Base-by-base conservation (phyloP, 495 filamentous ascomycete genomes). In the Talaromyces proteolyticus region DNA sequence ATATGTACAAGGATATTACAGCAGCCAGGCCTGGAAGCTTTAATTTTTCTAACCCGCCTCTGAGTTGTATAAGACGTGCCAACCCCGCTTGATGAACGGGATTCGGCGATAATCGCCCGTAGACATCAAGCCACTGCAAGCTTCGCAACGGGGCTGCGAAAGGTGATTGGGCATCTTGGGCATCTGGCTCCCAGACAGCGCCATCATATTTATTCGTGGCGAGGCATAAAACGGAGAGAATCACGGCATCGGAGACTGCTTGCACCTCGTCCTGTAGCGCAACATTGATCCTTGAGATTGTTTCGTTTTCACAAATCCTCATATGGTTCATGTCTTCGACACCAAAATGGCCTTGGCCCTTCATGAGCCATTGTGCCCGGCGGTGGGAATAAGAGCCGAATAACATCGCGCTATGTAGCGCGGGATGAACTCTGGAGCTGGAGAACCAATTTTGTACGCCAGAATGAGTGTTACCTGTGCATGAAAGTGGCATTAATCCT, bases 81-180 rank as follows among this genome's bases (percentile, higher is more conserved):
- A 74, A 48, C 1, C 70, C 70, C 16, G 58, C 47, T 6, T 67
- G 55, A 46, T 74, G 70, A 10, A 70, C 57, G 26, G 65, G 56
- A 42, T 74, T 72, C 7, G 68, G 63, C 2, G 56, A 56, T 4
- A 70, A 57, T 45, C 60, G 62, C 0, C 67, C 68, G 42, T 74
- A 74, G 7, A 70, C 60, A 51, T 67, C 66, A 3, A 74, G 43
- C 70, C 67, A 74, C 42, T 74, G 70, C 39, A 74, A 47, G 5
- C 60, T 59, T 44, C 58, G 67, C 47, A 72, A 58, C 0, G 70
- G 70, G 1, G 68, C 55, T n/a, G 56, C 54, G 20, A 70, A 72
- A 6, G 68, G 66, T 43, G 50, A 45, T 59, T 5, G 21, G 3
- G 40, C n/a, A n/a, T n/a, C n/a, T n/a, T n/a, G n/a, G n/a, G n/a